Conservation (phyloP, 345 rosid species). For the Brassica rapa region DNA sequence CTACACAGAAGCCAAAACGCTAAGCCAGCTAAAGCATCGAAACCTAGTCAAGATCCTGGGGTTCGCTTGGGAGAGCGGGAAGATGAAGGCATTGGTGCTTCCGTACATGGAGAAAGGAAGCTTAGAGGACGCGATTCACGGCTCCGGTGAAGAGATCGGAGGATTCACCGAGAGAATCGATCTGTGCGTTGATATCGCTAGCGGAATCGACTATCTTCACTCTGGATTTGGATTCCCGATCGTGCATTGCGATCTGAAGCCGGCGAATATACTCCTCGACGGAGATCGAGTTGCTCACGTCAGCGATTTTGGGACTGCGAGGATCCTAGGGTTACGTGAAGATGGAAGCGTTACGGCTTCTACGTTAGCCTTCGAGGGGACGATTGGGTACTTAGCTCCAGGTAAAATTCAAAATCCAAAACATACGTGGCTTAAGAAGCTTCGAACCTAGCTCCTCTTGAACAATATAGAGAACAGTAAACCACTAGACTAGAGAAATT, state of each 20-base stretch:
- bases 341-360: slow-evolving; percentile 54
- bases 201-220: slow-evolving; percentile 75
- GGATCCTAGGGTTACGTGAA: slow-evolving; percentile 65
- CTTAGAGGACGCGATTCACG: slow-evolving; percentile 63
- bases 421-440: neutral
- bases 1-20: slow-evolving; percentile 71
- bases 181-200: slow-evolving; percentile 59
- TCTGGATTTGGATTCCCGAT: slow-evolving; percentile 72
- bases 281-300: slow-evolving; percentile 67
- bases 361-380: slow-evolving; percentile 73
- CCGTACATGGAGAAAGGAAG: slow-evolving; percentile 82
- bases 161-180: slow-evolving; percentile 52
- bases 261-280: slow-evolving; percentile 76
- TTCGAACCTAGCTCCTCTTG: too few species aligned
- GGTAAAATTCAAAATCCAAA: slow-evolving; percentile 43
- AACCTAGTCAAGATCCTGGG: slow-evolving; percentile 79
- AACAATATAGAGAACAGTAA: too few species aligned
- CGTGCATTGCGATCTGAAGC: slow-evolving; percentile 88
- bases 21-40: slow-evolving; percentile 69
- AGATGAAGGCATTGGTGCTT: slow-evolving; percentile 73
- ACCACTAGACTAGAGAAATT: too few species aligned
- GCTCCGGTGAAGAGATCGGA: slow-evolving; percentile 45
- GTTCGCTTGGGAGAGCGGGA: slow-evolving; percentile 83
- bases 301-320: slow-evolving; percentile 96
- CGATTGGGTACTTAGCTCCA: slow-evolving; percentile 93